phyloP scores from a whole-genome alignment of 1,284 basidiomycete species.

The Mrakiaceae sp. region DNA sequence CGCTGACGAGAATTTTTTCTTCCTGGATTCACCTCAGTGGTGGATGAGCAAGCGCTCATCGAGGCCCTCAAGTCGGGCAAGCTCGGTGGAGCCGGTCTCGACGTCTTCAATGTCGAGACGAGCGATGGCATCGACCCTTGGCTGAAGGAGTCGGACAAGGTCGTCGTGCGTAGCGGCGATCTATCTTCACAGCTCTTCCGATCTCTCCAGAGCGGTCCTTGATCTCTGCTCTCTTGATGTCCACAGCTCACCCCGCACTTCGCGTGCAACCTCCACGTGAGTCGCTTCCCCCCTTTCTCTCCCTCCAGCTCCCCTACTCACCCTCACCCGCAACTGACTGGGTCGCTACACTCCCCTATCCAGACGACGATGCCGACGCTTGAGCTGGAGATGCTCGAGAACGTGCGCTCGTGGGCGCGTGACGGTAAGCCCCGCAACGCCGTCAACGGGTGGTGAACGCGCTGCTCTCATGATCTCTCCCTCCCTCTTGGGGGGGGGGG shows the following conservation, averaged over 20 bases:
- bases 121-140: slow-evolving; percentile 3
- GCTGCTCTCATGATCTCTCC: no score
- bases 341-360: not conserved
- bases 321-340: not conserved
- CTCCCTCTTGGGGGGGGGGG: no score
- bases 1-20: not conserved
- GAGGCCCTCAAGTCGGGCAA: slow-evolving; percentile 10
- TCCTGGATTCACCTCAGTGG: not conserved
- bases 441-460: not conserved
- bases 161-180: not conserved
- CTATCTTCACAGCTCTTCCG: no score
- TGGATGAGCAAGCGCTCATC: slow-evolving; percentile 3
- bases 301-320: not conserved
- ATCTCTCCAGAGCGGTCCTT: not conserved
- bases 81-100: slow-evolving; percentile 9
- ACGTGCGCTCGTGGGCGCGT: not conserved
- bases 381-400: slow-evolving; percentile 9
- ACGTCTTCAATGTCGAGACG: slow-evolving; percentile 8
- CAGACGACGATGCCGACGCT: not conserved
- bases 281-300: not conserved
- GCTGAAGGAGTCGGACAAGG: slow-evolving; percentile 1
- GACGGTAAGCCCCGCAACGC: slow-evolving; percentile 3
- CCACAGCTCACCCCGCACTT: slow-evolving; percentile 4
- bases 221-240: not conserved
- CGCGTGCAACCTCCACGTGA: slow-evolving; percentile 7